Conservation (phyloP, 2,329 filamentous ascomycete genomes). For the Xylariaceae sp. region DNA sequence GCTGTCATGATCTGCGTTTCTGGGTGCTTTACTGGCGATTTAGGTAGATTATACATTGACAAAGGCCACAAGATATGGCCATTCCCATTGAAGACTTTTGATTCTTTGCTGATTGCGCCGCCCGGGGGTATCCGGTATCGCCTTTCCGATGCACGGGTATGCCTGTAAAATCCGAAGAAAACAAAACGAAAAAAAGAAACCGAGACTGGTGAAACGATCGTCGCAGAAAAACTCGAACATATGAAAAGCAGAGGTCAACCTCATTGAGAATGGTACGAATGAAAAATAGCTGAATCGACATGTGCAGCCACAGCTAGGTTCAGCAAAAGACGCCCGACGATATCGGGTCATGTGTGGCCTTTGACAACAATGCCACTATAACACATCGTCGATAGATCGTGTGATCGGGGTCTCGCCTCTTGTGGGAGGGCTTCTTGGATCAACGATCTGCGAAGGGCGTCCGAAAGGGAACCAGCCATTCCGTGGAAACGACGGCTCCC, state of each 20-base stretch:
- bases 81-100: conserved; percentile 15
- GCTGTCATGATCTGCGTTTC: not conserved
- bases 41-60: conserved; percentile 26
- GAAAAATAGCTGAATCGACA: not conserved
- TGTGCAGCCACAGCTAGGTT: not conserved
- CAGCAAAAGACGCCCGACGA: not conserved
- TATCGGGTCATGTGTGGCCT: not conserved
- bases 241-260: conserved; percentile 10
- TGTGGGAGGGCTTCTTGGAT: conserved; percentile 71
- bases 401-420: conserved; percentile 70
- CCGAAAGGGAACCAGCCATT: conserved; percentile 50
- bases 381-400: conserved; percentile 70
- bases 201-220: conserved; percentile 20
- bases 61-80: conserved; percentile 7
- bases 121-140: conserved; percentile 29
- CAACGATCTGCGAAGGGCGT: conserved; percentile 47
- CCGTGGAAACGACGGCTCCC: conserved; percentile 47
- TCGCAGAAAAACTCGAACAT: conserved; percentile 16
- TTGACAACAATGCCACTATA: conserved; percentile 42
- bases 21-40: conserved; percentile 8
- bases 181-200: conserved; percentile 20
- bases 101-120: conserved; percentile 22
- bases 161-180: conserved; percentile 7
- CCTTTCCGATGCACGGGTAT: conserved; percentile 26
- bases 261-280: conserved; percentile 1